These are phyloP conservation scores for Trichoderma oligosporum DNA, from an alignment of 2,329 filamentous ascomycete genomes.

Conservation along the genomic window DNA sequence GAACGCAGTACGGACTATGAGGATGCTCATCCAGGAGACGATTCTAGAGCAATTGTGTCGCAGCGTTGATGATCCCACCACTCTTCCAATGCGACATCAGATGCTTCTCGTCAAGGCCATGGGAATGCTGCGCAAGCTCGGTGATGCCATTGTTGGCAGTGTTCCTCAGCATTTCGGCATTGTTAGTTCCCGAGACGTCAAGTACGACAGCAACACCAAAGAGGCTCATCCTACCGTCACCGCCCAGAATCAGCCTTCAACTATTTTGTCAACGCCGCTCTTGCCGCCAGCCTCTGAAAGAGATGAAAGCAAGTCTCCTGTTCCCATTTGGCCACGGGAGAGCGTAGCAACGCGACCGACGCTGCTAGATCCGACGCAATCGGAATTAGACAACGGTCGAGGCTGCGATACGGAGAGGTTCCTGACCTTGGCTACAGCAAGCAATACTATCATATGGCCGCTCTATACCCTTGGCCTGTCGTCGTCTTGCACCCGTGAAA, in stretches of 20 bases:
- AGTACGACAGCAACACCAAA: slow-evolving; percentile 23
- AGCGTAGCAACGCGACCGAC: slow-evolving; percentile 32
- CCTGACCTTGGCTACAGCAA: slow-evolving; percentile 47
- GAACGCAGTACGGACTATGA: slow-evolving; percentile 46
- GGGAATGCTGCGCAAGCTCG: slow-evolving; percentile 38
- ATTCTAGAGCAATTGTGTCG: slow-evolving; percentile 42
- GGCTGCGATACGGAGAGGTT: slow-evolving; percentile 42
- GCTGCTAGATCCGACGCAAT: slow-evolving; percentile 40
- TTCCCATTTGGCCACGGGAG: slow-evolving; percentile 13
- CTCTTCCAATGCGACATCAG: slow-evolving; percentile 32
- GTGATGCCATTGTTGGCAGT: slow-evolving; percentile 43
- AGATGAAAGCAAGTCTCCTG: slow-evolving; percentile 11
- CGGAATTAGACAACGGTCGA: slow-evolving; percentile 25
- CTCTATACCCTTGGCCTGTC: slow-evolving; percentile 48
- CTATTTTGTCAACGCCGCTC: slow-evolving; percentile 29
- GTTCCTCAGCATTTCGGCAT: slow-evolving; percentile 49
- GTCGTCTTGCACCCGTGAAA: slow-evolving; percentile 40
- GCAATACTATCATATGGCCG: slow-evolving; percentile 49
- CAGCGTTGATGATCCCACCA: slow-evolving; percentile 29
- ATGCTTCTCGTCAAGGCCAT: slow-evolving; percentile 37
- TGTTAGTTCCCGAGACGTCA: slow-evolving; percentile 40
- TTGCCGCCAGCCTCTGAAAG: background rate
- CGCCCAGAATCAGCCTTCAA: slow-evolving; percentile 29
- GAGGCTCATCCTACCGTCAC: slow-evolving; percentile 27
- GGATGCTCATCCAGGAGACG: slow-evolving; percentile 47